phyloP scores from a whole-genome alignment of 192 early-diverging fungal genomes.

The Backusella liffmaniae region DNA sequence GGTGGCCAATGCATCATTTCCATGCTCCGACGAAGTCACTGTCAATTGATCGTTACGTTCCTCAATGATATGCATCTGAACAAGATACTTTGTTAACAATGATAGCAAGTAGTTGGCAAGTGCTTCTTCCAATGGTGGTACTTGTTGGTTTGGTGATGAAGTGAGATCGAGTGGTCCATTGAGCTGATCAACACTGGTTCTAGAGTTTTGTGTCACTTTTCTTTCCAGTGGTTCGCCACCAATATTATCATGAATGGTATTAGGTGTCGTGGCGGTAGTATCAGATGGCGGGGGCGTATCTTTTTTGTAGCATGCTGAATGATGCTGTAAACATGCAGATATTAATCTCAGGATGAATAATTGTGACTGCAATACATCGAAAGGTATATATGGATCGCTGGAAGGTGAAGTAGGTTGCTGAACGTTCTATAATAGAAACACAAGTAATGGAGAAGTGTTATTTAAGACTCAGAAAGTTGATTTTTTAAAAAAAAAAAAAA shows the following conservation, averaged over 20 bases:
- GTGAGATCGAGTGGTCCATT: not conserved
- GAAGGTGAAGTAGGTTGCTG: not conserved
- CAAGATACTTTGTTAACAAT: slow-evolving; percentile 13
- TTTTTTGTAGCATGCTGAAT: slow-evolving; percentile 28
- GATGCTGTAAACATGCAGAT: slow-evolving; percentile 78
- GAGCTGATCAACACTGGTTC: not conserved
- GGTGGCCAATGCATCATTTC: slow-evolving; percentile 10
- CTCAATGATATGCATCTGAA: slow-evolving; percentile 10
- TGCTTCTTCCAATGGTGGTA: slow-evolving; percentile 71
- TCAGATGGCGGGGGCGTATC: not conserved
- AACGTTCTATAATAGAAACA: not conserved
- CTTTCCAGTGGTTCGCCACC: not conserved
- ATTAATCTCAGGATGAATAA: slow-evolving; percentile 80
- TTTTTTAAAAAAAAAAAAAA: not conserved
- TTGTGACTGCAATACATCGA: slow-evolving; percentile 69
- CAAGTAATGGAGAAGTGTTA: not conserved
- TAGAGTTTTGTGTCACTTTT: not conserved
- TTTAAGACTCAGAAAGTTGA: not conserved
- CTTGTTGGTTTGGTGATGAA: slow-evolving; percentile 34
- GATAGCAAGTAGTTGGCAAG: slow-evolving; percentile 30
- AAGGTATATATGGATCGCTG: slow-evolving; percentile 1
- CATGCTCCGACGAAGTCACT: not conserved
- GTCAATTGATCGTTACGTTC: slow-evolving; percentile 5
- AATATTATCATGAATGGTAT: not conserved
- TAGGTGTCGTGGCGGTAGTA: not conserved